These are phyloP conservation scores for Boeremia exigua DNA, from an alignment of 2,329 filamentous ascomycete genomes.

Conservation along the genomic window DNA sequence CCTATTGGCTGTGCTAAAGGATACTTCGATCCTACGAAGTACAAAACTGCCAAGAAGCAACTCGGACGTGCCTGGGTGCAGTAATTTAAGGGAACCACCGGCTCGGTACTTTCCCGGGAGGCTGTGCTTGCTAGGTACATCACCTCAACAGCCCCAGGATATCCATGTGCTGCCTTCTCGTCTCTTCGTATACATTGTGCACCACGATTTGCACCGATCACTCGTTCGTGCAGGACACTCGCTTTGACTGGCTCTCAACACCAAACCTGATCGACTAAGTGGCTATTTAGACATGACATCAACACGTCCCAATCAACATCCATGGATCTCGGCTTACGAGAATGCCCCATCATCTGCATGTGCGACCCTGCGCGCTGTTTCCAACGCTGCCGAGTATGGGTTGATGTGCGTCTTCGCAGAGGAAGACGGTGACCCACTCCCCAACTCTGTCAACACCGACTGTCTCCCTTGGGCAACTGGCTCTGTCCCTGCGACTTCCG, in stretches of 20 bases:
- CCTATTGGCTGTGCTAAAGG: no score
- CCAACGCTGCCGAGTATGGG: slow-evolving; percentile 64
- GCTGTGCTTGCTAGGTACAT: slow-evolving; percentile 8
- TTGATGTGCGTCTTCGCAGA: slow-evolving; percentile 84
- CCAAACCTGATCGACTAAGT: not conserved
- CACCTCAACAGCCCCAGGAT: no score
- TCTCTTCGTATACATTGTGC: not conserved
- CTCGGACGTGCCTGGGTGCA: no score
- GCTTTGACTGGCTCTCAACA: not conserved
- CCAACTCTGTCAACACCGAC: slow-evolving; percentile 75
- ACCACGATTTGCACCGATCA: not conserved
- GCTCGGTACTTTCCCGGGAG: not conserved
- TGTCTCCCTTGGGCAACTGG: slow-evolving; percentile 33
- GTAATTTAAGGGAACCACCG: not conserved
- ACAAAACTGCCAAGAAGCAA: no score
- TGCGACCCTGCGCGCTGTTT: slow-evolving; percentile 23
- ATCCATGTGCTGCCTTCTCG: no score
- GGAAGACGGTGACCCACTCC: slow-evolving; percentile 72
- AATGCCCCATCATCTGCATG: slow-evolving; percentile 26
- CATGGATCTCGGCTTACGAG: slow-evolving; percentile 26
- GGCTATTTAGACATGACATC: slow-evolving; percentile 17
- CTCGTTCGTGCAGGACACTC: not conserved
- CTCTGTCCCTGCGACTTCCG: slow-evolving; percentile 12
- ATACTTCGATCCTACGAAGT: no score
- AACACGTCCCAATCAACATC: slow-evolving; percentile 21